Percentiles rank a stretch among this genome's conserved stretches.
Evolutionary conservation across 345 rosid genomes (phyloP).

Genomic region (Eucalyptus brandiana): DNA sequence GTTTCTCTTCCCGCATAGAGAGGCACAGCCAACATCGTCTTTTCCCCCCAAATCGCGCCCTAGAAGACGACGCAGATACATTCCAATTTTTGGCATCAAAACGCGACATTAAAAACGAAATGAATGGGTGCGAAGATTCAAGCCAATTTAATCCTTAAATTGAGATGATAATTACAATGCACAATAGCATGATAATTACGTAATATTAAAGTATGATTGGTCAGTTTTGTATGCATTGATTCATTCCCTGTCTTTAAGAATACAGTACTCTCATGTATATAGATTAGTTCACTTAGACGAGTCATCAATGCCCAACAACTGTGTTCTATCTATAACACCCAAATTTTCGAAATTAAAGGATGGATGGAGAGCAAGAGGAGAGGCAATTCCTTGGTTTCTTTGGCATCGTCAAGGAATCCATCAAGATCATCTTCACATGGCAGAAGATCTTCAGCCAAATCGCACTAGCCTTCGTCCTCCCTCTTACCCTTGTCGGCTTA

Average conservation of each 20-base stretch:
- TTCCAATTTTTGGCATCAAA: neutral
- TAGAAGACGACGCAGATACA: neutral
- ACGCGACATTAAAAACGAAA: no score
- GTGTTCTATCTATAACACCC: neutral
- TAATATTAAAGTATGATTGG: neutral
- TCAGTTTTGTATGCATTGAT: neutral
- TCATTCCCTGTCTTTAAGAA: neutral
- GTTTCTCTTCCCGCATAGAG: neutral
- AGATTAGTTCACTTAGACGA: neutral
- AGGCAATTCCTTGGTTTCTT: conserved; percentile 33
- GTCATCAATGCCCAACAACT: neutral
- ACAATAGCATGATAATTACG: neutral
- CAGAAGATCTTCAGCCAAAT: conserved; percentile 32
- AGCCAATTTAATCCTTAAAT: no score
- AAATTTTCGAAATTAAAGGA: neutral
- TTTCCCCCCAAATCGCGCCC: neutral
- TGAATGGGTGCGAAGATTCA: no score
- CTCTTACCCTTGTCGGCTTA: conserved; percentile 23
- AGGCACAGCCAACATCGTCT: rapidly evolving
- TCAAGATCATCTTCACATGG: conserved; percentile 32
- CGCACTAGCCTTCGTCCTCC: conserved; percentile 30
- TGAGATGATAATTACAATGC: neutral
- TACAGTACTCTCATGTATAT: neutral
- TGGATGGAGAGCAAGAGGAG: conserved; percentile 46
- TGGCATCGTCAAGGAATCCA: conserved; percentile 29